A percentile compares a stretch with the other conserved stretches of the same genome.
phyloP scores from a whole-genome alignment of 2,329 filamentous ascomycete species.

The Dothidotthia symphoricarpi region DNA sequence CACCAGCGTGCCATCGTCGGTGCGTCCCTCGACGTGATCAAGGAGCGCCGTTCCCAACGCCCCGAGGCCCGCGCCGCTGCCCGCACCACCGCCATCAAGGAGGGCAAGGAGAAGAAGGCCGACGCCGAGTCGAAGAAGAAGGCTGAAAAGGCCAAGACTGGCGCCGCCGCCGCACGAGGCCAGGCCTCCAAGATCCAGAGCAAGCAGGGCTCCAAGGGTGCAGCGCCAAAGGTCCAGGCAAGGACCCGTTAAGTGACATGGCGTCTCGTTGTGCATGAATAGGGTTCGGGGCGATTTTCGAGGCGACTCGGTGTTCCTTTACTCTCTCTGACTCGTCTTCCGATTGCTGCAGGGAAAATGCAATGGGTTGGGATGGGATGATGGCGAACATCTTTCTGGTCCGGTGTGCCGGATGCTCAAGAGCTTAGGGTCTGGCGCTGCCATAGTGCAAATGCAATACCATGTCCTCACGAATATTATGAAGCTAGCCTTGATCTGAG shows the following conservation, averaged over 20 bases:
- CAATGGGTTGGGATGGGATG: constrained; percentile 28
- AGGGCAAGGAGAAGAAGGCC: constrained; percentile 97
- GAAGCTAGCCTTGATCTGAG: constrained; percentile 40
- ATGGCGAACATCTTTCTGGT: constrained; percentile 29
- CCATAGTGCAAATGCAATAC: constrained; percentile 40
- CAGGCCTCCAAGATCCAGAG: constrained; percentile 77
- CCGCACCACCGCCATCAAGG: constrained; percentile 87
- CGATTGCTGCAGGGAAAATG: constrained; percentile 27
- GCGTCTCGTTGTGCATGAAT: constrained; percentile 22
- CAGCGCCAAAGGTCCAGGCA: constrained; percentile 78
- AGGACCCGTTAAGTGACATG: constrained; percentile 70
- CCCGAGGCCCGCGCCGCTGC: constrained; percentile 93
- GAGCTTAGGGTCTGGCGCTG: constrained; percentile 29
- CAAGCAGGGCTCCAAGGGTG: constrained; percentile 97
- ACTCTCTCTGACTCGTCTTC: constrained; percentile 22
- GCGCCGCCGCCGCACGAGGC: constrained; percentile 71
- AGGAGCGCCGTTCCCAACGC: constrained; percentile 93
- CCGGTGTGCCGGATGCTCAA: constrained; percentile 24
- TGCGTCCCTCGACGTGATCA: constrained; percentile 99
- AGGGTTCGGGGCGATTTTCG: constrained; percentile 30
- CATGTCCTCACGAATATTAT: constrained; percentile 32
- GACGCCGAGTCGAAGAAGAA: constrained; percentile 90
- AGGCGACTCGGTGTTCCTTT: constrained; percentile 31
- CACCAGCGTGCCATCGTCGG: constrained; percentile 97
- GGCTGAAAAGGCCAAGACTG: constrained; percentile 97